Base-by-base conservation (phyloP, 148 eudicot genomes). In the Amaranthus palmeri region DNA sequence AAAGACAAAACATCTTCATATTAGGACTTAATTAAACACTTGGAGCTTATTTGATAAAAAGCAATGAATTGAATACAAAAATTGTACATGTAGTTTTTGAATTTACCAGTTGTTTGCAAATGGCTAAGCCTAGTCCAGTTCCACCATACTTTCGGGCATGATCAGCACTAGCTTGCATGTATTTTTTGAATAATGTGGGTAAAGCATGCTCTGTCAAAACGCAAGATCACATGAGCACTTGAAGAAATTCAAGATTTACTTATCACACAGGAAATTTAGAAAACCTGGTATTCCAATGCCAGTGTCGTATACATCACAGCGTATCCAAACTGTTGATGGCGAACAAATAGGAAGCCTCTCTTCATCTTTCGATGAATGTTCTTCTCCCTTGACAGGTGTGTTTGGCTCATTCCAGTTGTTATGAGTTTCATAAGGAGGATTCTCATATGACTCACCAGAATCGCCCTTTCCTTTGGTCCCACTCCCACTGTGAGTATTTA, bases 211-310 rank as follows among this genome's bases (percentile, higher is more conserved):
- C 98, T 93, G 89, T 79, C 42, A 51, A 72, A 10, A 77, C 8
- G 69, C 36, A 72, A 55, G 50, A 75, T 45, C 41, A 36, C 74
- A 58, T 53, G 58, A 61, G 63, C 40, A 36, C 13, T 55, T 55
- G 11, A 61, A 60, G 42, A 58, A 8, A 25, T 3, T 41, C 8
- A 7, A 58, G 18, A 6, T 55, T 55, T 13, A 3, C 15, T 41
- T 61, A 7, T 8, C 18, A 47, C 68, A 15, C 46, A 65, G 49
- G 47, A 41, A 43, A 12, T 52, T 25, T 15, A 9, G 8, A 47
- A 42, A 76, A 93, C 96, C 97, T 81, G 98, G 95, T 78, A 93
- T 93, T 78, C 98, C 98, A 61, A 93, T 93, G 70, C 98, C 98
- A 0, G 97, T 91, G 72, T 93, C 98, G 72, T 86, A 86, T 50